Evolutionary conservation across 495 filamentous ascomycete species (phyloP).

Genomic region (Terfezia boudieri): DNA sequence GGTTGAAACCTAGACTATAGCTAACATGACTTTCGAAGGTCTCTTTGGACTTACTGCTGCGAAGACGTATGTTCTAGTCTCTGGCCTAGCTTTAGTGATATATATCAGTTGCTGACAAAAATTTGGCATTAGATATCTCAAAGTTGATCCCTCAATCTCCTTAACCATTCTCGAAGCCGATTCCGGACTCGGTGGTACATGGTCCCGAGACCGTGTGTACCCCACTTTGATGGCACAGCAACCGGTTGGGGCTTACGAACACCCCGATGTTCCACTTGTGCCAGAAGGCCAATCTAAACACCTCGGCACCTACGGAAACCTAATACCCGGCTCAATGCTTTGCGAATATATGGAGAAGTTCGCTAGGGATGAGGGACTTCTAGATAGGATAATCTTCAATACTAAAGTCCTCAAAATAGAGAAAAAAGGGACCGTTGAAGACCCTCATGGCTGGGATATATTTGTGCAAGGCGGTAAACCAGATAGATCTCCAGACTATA

Average conservation of each 20-base stretch:
- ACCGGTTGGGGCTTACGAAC: slow-evolving; percentile 22
- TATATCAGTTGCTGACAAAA: background rate
- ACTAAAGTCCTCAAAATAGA: slow-evolving; percentile 15
- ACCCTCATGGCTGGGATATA: slow-evolving; percentile 15
- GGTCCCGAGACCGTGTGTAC: slow-evolving; percentile 29
- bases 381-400: slow-evolving; percentile 18
- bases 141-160: slow-evolving; percentile 20
- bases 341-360: slow-evolving; percentile 2
- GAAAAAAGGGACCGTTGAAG: slow-evolving; percentile 5
- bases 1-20: background rate
- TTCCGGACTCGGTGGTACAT: slow-evolving; percentile 27
- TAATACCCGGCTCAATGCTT: background rate
- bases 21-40: background rate
- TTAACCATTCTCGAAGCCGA: slow-evolving; percentile 28
- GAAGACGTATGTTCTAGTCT: background rate
- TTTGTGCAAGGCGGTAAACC: slow-evolving; percentile 1
- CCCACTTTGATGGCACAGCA: slow-evolving; percentile 25
- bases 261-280: slow-evolving; percentile 16
- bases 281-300: slow-evolving; percentile 11
- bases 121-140: slow-evolving; percentile 15
- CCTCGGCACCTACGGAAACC: slow-evolving; percentile 16
- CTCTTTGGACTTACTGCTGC: background rate
- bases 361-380: slow-evolving; percentile 20
- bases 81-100: background rate
- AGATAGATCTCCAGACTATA: background rate